Evolutionary conservation across 352 stramenopile species (phyloP).

Genomic region (Globisporangium mamillatum): DNA sequence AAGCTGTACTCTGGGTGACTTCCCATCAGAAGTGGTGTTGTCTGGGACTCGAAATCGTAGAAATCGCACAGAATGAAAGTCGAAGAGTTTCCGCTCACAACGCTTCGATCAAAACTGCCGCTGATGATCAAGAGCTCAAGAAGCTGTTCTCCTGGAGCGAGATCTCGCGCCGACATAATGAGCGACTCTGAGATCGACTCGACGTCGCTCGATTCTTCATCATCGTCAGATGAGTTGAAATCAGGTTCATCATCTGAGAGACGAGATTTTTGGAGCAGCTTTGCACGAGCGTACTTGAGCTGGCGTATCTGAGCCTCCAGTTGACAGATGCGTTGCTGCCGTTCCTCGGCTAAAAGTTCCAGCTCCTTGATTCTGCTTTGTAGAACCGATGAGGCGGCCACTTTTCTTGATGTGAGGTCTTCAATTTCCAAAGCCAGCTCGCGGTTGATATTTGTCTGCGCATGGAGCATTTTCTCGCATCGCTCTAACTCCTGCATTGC

Average conservation of each 20-base stretch:
- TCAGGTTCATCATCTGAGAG: constrained; percentile 23
- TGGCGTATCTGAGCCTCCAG: constrained; percentile 89
- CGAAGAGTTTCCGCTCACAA: constrained; percentile 66
- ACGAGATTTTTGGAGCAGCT: constrained; percentile 31
- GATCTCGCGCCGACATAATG: constrained; percentile 52
- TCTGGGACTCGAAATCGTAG: constrained; percentile 93
- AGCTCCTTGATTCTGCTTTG: constrained; percentile 82
- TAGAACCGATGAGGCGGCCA: constrained; percentile 69
- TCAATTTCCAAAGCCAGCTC: constrained; percentile 91
- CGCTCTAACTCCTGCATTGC: constrained; percentile 90
- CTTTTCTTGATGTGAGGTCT: constrained; percentile 71
- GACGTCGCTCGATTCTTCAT: constrained; percentile 39
- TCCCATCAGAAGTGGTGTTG: constrained; percentile 84
- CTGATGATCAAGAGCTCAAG: constrained; percentile 88
- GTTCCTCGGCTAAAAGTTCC: constrained; percentile 78
- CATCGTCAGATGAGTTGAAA: constrained; percentile 36
- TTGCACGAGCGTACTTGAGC: constrained; percentile 76
- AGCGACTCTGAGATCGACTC: constrained; percentile 70
- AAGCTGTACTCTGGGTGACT: constrained; percentile 88
- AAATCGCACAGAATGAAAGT: constrained; percentile 94
- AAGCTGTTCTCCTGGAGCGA: constrained; percentile 86
- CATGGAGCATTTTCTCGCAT: constrained; percentile 93
- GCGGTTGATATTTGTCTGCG: constrained; percentile 93
- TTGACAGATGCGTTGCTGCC: constrained; percentile 75
- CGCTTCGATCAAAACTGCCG: constrained; percentile 65